A percentile compares a stretch with the other conserved stretches of the same genome.
phyloP scores from a whole-genome alignment of 495 filamentous ascomycete species.

The Penicillium silybi region DNA sequence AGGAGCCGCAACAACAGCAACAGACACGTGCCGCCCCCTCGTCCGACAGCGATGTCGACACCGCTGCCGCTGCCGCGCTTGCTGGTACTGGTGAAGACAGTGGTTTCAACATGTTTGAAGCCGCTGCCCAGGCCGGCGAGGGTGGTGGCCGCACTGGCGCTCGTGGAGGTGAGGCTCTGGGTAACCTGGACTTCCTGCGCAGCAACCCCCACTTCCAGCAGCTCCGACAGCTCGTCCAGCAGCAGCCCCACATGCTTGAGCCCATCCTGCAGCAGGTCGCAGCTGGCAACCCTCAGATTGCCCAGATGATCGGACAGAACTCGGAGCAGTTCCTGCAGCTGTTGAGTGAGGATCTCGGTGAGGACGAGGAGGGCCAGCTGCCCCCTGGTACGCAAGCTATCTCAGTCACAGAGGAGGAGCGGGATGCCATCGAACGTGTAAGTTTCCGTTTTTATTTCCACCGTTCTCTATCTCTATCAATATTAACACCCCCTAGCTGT shows the following conservation, averaged over 20 bases:
- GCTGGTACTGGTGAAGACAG: conserved; percentile 52
- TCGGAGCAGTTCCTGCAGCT: conserved; percentile 90
- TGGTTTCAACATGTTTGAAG: conserved; percentile 89
- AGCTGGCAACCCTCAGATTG: conserved; percentile 92
- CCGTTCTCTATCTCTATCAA: background rate
- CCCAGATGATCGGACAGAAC: conserved; percentile 81
- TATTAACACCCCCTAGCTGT: conserved; percentile 59
- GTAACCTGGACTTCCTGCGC: conserved; percentile 90
- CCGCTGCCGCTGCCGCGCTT: conserved; percentile 35
- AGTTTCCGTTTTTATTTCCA: no score
- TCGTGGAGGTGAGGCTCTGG: conserved; percentile 55
- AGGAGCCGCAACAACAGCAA: conserved; percentile 56
- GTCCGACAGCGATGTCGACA: conserved; percentile 14
- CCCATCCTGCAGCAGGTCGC: conserved; percentile 94
- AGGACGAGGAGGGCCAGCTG: conserved; percentile 62
- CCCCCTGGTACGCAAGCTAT: conserved; percentile 89
- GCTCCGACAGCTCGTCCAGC: conserved; percentile 91
- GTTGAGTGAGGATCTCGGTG: conserved; percentile 69
- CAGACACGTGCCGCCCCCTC: background rate
- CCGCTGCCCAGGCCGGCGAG: conserved; percentile 72
- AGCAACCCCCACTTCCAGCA: conserved; percentile 97
- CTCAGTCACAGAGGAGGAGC: conserved; percentile 88
- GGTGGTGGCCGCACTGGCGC: conserved; percentile 49
- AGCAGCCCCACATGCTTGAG: conserved; percentile 96
- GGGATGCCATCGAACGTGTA: conserved; percentile 94